Evolutionary conservation across 176 grass and related monocot species (phyloP).

Genomic region (Juncus effusus): DNA sequence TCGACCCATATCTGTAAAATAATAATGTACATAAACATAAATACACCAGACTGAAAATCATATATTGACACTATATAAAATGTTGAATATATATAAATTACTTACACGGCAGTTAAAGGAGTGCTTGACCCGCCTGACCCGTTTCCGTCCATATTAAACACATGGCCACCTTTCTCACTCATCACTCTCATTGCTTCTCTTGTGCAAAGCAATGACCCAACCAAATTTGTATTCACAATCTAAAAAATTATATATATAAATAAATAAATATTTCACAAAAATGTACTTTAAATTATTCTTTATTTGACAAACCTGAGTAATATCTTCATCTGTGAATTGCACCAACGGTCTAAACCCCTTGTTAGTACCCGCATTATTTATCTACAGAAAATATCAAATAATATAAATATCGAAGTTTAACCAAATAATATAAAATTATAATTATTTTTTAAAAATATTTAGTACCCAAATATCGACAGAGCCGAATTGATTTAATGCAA

Average conservation of each 20-base stretch:
- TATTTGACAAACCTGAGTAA: slow-evolving; percentile 60
- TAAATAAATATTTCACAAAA: not conserved
- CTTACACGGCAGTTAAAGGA: slow-evolving; percentile 97
- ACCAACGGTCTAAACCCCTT: slow-evolving; percentile 94
- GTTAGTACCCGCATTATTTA: slow-evolving; percentile 98
- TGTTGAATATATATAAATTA: not conserved
- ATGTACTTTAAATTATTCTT: not conserved
- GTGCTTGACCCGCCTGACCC: slow-evolving; percentile 99
- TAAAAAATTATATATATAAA: slow-evolving; percentile 23
- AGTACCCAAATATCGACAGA: slow-evolving; percentile 97
- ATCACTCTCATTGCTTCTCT: slow-evolving; percentile 93
- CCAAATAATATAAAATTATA: slow-evolving; percentile 5
- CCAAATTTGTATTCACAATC: slow-evolving; percentile 96
- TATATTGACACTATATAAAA: not conserved
- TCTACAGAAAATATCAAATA: slow-evolving; percentile 51
- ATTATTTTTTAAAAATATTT: slow-evolving; percentile 18
- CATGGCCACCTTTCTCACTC: slow-evolving; percentile 79
- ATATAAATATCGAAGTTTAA: slow-evolving; percentile 1
- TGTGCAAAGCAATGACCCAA: slow-evolving; percentile 88
- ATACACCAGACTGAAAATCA: slow-evolving; percentile 14
- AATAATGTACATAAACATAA: slow-evolving; percentile 1
- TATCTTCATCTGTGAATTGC: slow-evolving; percentile 95
- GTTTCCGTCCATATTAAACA: slow-evolving; percentile 98
- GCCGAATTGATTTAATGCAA: slow-evolving; percentile 66
- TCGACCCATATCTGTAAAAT: slow-evolving; percentile 84